Conservation (phyloP, 108 stramenopile genomes). For the Nitzschia putrida region DNA sequence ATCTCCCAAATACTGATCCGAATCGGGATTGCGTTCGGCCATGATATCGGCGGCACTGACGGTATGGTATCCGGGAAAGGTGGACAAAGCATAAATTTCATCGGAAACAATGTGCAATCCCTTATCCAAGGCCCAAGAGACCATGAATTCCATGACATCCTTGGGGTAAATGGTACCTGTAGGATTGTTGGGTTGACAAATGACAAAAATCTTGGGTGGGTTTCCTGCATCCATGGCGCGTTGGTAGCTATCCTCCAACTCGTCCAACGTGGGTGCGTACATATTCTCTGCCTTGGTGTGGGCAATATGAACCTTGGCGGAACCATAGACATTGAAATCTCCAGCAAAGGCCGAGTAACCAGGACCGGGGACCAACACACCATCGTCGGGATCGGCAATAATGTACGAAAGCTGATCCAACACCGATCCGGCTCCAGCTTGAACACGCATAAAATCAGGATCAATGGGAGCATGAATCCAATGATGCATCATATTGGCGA, state of each 20-base stretch:
- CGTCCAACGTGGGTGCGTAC: constrained; percentile 20
- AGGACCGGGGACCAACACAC: constrained; percentile 43
- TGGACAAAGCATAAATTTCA: constrained; percentile 42
- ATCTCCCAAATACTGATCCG: constrained; percentile 19
- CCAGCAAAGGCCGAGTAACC: constrained; percentile 52
- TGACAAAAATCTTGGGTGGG: constrained; percentile 17
- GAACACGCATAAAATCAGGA: constrained; percentile 5
- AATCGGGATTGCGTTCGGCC: neutral
- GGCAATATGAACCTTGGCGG: constrained; percentile 1
- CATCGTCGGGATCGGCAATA: constrained; percentile 40
- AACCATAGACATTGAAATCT: constrained; percentile 32
- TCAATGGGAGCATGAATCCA: constrained; percentile 16
- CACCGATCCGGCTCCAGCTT: constrained; percentile 25
- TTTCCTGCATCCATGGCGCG: constrained; percentile 10
- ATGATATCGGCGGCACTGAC: constrained; percentile 17
- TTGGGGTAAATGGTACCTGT: constrained; percentile 22
- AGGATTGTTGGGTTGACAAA: constrained; percentile 40
- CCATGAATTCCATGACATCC: constrained; percentile 8
- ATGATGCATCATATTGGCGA: constrained; percentile 16
- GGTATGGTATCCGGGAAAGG: constrained; percentile 11
- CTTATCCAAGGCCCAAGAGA: constrained; percentile 33
- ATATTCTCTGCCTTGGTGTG: neutral
- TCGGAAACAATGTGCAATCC: constrained; percentile 42
- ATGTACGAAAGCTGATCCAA: constrained; percentile 23
- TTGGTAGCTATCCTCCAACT: constrained; percentile 11